Percentiles rank a stretch among this genome's conserved stretches.
phyloP scores from a whole-genome alignment of 371 early-diverging fungal species.

The Mucor irregularis region DNA sequence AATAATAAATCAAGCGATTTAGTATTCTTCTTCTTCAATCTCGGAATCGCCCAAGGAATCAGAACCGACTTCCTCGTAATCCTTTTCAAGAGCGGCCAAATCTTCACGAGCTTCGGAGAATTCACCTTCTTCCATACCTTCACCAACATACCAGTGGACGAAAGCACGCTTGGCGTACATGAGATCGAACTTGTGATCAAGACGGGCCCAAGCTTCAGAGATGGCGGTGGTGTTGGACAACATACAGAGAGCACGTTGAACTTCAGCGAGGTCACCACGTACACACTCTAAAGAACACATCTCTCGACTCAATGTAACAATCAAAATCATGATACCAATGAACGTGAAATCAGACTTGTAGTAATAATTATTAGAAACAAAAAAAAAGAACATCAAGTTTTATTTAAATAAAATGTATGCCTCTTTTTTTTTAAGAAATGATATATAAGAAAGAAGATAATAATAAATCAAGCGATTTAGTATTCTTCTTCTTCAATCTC shows the following conservation, averaged over 20 bases:
- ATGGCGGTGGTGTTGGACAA: constrained; percentile 95
- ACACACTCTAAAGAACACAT: too few relatives aligned
- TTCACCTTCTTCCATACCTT: constrained; percentile 91
- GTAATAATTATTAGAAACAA: background rate
- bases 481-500: constrained; percentile 60
- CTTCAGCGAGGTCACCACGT: constrained; percentile 87
- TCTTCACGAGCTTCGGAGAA: constrained; percentile 99
- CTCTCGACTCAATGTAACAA: too few relatives aligned
- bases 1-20: constrained; percentile 1
- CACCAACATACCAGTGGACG: constrained; percentile 98
- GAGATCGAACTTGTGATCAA: constrained; percentile 92
- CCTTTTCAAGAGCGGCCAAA: constrained; percentile 98
- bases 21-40: constrained; percentile 59
- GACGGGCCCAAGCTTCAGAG: constrained; percentile 92
- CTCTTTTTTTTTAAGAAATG: background rate
- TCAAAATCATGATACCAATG: background rate
- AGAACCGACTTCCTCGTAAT: constrained; percentile 96
- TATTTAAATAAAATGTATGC: background rate
- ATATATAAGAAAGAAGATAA: too few relatives aligned
- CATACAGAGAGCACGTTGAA: constrained; percentile 93
- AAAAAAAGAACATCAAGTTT: background rate
- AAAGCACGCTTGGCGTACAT: constrained; percentile 98
- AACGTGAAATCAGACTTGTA: too few relatives aligned
- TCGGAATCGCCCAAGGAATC: constrained; percentile 67
- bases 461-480: constrained; percentile 8